These are phyloP conservation scores for Hippophae rhamnoides DNA, from an alignment of 306 rosid species.

Conservation along the genomic window DNA sequence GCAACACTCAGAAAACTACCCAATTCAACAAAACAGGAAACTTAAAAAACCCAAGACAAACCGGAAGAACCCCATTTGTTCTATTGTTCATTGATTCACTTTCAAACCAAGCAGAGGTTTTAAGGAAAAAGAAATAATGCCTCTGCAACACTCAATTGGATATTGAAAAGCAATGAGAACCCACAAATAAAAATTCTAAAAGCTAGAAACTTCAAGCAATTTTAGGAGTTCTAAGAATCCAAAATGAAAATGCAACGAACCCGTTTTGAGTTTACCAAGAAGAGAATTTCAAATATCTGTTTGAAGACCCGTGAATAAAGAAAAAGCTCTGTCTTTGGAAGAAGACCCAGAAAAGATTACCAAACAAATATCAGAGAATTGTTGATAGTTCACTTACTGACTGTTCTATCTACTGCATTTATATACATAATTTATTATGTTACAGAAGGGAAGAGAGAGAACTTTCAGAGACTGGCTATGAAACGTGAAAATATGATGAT, in stretches of 20 bases:
- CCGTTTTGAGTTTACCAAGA: background rate
- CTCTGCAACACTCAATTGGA: background rate
- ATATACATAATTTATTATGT: too few species aligned
- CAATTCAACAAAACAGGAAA: constrained; percentile 4
- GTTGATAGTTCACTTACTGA: too few species aligned
- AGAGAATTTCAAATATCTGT: background rate
- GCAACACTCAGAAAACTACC: background rate
- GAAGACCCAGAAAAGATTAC: background rate
- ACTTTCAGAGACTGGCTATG: too few species aligned
- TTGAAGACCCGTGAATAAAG: background rate
- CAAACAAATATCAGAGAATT: background rate
- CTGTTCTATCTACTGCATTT: too few species aligned
- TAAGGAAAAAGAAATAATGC: background rate
- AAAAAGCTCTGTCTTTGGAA: background rate
- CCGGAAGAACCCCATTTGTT: background rate
- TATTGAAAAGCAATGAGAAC: background rate
- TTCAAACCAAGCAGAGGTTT: constrained; percentile 8
- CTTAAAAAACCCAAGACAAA: background rate
- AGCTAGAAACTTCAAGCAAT: background rate
- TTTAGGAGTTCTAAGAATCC: background rate
- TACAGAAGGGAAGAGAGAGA: too few species aligned
- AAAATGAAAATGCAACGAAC: background rate
- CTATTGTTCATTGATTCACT: background rate
- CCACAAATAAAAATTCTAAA: background rate
- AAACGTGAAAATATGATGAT: too few species aligned